Conservation (phyloP, 2,329 filamentous ascomycete genomes). For the Fusarium odoratissimum region DNA sequence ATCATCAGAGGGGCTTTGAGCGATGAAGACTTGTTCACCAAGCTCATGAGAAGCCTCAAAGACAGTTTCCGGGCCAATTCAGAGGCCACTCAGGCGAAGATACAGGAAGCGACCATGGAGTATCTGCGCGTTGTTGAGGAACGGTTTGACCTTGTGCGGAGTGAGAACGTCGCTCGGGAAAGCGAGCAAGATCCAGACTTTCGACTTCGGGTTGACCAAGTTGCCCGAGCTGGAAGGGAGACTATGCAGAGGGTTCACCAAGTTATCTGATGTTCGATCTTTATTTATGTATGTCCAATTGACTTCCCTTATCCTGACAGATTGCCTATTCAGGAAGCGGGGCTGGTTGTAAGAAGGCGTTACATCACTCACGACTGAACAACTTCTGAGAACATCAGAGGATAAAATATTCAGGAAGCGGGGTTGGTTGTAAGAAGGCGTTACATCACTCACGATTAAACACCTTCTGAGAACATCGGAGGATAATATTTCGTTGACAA, state of each 20-base stretch:
- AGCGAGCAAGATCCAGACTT: conserved; percentile 53
- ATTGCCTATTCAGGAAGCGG: conserved; percentile 16
- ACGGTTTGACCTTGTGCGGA: conserved; percentile 52
- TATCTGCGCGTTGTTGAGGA: conserved; percentile 45
- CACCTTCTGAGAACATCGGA: no score
- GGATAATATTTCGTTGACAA: no score
- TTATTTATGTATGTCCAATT: no score
- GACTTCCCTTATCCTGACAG: no score
- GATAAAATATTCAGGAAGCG: no score
- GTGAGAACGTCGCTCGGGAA: conserved; percentile 53
- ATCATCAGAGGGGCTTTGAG: conserved; percentile 49
- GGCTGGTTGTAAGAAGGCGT: conserved; percentile 30
- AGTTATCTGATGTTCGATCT: not conserved
- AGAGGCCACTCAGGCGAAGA: conserved; percentile 33
- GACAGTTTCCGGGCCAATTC: conserved; percentile 37
- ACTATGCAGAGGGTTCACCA: conserved; percentile 6
- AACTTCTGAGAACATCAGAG: conserved; percentile 9
- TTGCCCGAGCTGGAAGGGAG: not conserved
- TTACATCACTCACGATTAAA: no score
- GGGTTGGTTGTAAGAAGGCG: no score
- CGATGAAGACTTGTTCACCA: conserved; percentile 45
- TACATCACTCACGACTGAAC: not conserved
- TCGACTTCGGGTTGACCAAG: conserved; percentile 45
- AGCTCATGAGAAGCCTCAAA: conserved; percentile 46
- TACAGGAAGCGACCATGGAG: conserved; percentile 22